These are phyloP conservation scores for Diplocarpon rosae DNA, from an alignment of 2,329 filamentous ascomycete species.

Conservation along the genomic window DNA sequence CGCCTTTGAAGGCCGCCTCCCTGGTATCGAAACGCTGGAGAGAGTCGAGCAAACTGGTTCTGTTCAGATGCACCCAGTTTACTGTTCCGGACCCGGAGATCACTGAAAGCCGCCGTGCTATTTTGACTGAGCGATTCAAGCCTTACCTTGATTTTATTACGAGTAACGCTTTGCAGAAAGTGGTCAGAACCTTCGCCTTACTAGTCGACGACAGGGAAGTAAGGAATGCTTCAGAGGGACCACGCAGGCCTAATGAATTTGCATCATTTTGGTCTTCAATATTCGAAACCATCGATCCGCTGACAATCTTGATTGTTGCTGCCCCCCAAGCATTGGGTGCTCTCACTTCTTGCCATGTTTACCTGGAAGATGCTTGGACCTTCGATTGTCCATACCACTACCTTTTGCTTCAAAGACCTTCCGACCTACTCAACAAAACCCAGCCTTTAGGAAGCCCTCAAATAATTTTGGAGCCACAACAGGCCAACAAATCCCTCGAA, in stretches of 20 bases:
- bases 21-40: constrained; percentile 43
- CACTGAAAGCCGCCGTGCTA: constrained; percentile 11
- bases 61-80: constrained; percentile 45
- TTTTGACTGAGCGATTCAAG: constrained; percentile 13
- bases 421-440: background rate
- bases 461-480: background rate
- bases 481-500: background rate
- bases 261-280: constrained; percentile 42
- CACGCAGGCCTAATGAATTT: constrained; percentile 7
- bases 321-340: constrained; percentile 51
- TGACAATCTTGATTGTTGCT: constrained; percentile 45
- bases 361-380: constrained; percentile 48
- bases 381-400: constrained; percentile 55
- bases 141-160: constrained; percentile 30
- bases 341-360: constrained; percentile 45
- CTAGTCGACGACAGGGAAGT: constrained; percentile 26
- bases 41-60: constrained; percentile 36
- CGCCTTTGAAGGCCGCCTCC: constrained; percentile 45
- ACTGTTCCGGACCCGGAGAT: constrained; percentile 26
- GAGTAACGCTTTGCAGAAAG: constrained; percentile 24
- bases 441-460: background rate
- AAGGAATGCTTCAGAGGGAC: constrained; percentile 9
- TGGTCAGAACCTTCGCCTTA: constrained; percentile 38
- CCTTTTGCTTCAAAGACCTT: constrained; percentile 34
- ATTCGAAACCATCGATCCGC: constrained; percentile 41